Evolutionary conservation across 192 early-diverging fungal species (phyloP).

Genomic region (Backusella mclennaniae): DNA sequence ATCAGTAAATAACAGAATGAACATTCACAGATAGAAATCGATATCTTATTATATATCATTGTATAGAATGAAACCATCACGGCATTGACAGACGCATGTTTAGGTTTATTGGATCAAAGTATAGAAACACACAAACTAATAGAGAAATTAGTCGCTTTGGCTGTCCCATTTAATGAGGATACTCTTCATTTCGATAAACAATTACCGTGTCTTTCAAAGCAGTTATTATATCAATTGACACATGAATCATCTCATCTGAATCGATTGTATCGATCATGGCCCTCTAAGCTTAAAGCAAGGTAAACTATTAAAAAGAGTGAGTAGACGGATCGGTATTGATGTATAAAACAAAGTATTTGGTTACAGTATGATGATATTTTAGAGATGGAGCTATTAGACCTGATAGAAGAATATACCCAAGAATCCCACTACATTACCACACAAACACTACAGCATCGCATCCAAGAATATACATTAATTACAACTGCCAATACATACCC

Average conservation of each 20-base stretch:
- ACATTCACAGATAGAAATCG: no score
- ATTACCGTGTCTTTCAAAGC: background rate
- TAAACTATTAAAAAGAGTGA: no score
- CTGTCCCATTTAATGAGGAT: background rate
- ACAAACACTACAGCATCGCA: background rate
- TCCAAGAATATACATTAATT: background rate
- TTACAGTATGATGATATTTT: background rate
- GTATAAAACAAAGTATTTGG: background rate
- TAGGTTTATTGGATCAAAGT: background rate
- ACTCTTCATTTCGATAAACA: no score
- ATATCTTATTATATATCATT: background rate
- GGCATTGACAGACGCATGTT: background rate
- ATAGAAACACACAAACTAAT: background rate
- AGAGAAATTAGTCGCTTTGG: background rate
- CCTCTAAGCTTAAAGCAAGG: background rate
- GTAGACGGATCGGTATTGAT: no score
- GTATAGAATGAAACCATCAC: background rate
- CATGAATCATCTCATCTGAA: background rate
- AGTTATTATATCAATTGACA: background rate
- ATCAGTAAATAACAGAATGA: background rate
- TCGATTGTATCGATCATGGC: background rate
- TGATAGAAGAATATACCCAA: background rate
- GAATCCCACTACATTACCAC: background rate
- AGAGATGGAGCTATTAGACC: background rate
- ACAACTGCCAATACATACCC: background rate